These are phyloP conservation scores for Nothophaeocryptopus gaeumannii DNA, from an alignment of 2,329 filamentous ascomycete genomes.

Conservation along the genomic window DNA sequence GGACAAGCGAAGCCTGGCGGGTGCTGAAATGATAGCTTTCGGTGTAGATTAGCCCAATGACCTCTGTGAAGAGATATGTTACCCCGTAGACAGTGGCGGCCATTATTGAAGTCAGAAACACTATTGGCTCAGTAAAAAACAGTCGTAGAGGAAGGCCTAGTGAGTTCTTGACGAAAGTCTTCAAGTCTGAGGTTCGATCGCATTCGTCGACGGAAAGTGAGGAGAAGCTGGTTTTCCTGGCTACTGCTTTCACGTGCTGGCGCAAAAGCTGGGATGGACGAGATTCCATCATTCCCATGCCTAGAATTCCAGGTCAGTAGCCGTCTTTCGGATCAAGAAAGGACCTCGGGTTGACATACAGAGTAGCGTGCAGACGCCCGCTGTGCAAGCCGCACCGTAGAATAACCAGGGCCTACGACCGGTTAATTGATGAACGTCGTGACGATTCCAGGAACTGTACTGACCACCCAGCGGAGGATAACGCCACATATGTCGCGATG, in stretches of 20 bases:
- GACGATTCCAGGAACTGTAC: background rate
- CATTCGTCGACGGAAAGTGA: constrained; percentile 38
- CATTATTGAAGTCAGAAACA: constrained; percentile 45
- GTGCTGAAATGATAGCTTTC: constrained; percentile 31
- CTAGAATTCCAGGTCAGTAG: too few relatives aligned
- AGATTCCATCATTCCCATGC: constrained; percentile 42
- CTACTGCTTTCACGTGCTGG: constrained; percentile 33
- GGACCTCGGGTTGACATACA: too few relatives aligned
- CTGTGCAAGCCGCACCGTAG: constrained; percentile 42
- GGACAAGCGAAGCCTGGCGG: constrained; percentile 48
- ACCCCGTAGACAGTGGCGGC: constrained; percentile 44
- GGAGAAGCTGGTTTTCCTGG: constrained; percentile 25
- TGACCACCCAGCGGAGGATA: constrained; percentile 20
- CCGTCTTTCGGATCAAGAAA: too few relatives aligned
- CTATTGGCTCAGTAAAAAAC: constrained; percentile 48
- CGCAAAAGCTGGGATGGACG: constrained; percentile 44
- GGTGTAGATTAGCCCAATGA: constrained; percentile 40
- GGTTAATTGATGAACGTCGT: too few relatives aligned
- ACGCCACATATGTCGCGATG: constrained; percentile 34
- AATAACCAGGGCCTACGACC: constrained; percentile 46
- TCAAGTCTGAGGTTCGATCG: constrained; percentile 34
- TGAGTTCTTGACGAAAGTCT: constrained; percentile 32
- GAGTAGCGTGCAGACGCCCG: constrained; percentile 21
- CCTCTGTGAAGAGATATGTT: constrained; percentile 39
- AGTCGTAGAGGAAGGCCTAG: constrained; percentile 36